Conservation (phyloP, 495 filamentous ascomycete species). For the Cercophora scortea region DNA sequence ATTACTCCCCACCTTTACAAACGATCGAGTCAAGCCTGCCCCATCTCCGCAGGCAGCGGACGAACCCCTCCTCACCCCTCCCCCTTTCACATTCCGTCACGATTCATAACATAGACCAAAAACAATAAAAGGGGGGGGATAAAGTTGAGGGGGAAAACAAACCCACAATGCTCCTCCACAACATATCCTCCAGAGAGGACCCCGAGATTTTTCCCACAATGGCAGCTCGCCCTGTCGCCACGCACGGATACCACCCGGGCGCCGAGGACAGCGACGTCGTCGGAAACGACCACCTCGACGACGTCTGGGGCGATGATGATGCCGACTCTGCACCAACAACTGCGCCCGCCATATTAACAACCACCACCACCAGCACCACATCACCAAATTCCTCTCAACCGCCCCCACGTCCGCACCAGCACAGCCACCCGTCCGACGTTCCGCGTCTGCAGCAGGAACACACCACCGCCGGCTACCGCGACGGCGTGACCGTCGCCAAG, state of each 20-base stretch:
- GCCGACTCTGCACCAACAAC: background rate
- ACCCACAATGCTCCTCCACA: conserved; percentile 14
- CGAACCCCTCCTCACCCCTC: too few relatives aligned
- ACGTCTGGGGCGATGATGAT: conserved; percentile 19
- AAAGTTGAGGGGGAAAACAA: background rate
- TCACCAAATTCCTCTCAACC: background rate
- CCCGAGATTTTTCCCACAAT: conserved; percentile 16
- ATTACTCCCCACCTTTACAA: too few relatives aligned
- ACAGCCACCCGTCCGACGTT: conserved; percentile 50
- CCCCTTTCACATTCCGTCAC: too few relatives aligned
- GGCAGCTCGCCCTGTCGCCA: conserved; percentile 4
- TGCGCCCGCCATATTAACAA: background rate
- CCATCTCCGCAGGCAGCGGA: too few relatives aligned
- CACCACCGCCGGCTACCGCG: conserved; percentile 81
- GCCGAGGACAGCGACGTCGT: background rate
- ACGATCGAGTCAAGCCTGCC: too few relatives aligned
- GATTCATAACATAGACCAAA: background rate
- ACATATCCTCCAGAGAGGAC: conserved; percentile 7
- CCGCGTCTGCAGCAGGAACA: conserved; percentile 69
- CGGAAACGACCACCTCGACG: conserved; percentile 11
- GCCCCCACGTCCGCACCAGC: too few relatives aligned
- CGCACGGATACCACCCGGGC: background rate
- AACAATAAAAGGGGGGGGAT: background rate
- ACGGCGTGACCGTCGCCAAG: conserved; percentile 72
- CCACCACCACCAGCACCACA: background rate